These are phyloP conservation scores for Lagenidium giganteum DNA, from an alignment of 352 stramenopile species.

Conservation along the genomic window DNA sequence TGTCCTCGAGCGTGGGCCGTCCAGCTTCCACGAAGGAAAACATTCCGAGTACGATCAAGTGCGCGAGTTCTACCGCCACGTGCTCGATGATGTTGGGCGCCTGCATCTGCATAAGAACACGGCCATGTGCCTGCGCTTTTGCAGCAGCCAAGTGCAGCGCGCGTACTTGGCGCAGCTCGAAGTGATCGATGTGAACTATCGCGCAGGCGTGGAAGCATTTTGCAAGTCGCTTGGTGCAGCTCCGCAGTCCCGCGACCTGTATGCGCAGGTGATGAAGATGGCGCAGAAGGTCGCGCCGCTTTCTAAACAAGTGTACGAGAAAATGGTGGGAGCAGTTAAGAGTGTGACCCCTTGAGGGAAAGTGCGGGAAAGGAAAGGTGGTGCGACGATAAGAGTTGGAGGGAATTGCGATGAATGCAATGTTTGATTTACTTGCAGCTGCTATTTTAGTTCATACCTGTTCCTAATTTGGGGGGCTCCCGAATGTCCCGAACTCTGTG, in stretches of 20 bases:
- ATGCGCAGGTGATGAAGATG: slow-evolving; percentile 14
- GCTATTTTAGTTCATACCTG: too few relatives aligned
- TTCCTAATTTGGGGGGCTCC: too few relatives aligned
- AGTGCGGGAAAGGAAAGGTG: too few relatives aligned
- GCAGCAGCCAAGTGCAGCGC: slow-evolving; percentile 5
- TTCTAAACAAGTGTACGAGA: too few relatives aligned
- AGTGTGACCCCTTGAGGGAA: too few relatives aligned
- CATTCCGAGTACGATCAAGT: slow-evolving; percentile 22
- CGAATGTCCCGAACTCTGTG: too few relatives aligned
- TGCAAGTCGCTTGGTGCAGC: slow-evolving; percentile 5
- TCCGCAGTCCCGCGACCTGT: slow-evolving; percentile 15
- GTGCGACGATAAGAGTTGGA: too few relatives aligned
- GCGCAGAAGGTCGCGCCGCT: slow-evolving; percentile 12
- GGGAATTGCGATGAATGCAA: too few relatives aligned
- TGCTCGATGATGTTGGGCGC: slow-evolving; percentile 10
- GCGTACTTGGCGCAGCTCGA: slow-evolving; percentile 23
- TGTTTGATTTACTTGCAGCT: too few relatives aligned
- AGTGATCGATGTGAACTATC: slow-evolving; percentile 18
- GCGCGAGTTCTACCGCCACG: slow-evolving; percentile 15
- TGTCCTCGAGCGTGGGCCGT: slow-evolving; percentile 14
- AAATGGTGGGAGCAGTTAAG: too few relatives aligned
- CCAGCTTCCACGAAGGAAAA: slow-evolving; percentile 20
- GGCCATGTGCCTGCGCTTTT: slow-evolving; percentile 21
- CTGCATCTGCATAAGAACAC: slow-evolving; percentile 23
- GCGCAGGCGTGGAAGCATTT: slow-evolving; percentile 12